Conservation (phyloP, 352 stramenopile species). For the Peronospora belbahrii region DNA sequence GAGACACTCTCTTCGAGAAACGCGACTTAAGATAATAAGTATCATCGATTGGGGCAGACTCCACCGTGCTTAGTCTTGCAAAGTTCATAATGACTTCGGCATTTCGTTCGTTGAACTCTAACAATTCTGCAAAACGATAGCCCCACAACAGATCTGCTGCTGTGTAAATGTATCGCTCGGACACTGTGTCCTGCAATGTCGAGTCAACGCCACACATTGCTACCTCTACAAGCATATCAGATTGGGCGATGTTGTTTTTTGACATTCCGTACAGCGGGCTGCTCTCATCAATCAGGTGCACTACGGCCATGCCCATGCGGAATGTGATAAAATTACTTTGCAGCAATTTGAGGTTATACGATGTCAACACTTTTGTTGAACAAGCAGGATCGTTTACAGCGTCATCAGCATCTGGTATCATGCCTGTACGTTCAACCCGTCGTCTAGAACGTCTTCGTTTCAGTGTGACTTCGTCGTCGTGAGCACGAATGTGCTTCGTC, state of each 20-base stretch:
- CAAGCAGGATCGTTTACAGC: conserved; percentile 15
- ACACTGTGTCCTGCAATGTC: conserved; percentile 77
- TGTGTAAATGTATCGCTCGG: conserved; percentile 73
- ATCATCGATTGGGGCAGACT: conserved; percentile 45
- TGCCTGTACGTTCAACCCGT: not conserved
- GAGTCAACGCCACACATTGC: conserved; percentile 75
- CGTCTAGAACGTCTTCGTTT: conserved; percentile 12
- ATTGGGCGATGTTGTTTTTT: conserved; percentile 41
- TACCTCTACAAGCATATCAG: conserved; percentile 73
- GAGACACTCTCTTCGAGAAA: conserved; percentile 1
- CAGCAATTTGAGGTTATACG: conserved; percentile 70
- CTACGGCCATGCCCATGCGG: conserved; percentile 69
- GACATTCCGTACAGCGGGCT: conserved; percentile 61
- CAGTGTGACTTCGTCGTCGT: conserved; percentile 17
- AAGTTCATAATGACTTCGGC: conserved; percentile 76
- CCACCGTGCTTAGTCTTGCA: conserved; percentile 57
- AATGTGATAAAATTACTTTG: conserved; percentile 86
- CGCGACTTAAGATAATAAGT: conserved; percentile 32
- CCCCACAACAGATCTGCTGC: conserved; percentile 55
- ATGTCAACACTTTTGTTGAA: conserved; percentile 46
- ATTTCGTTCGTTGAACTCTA: conserved; percentile 63
- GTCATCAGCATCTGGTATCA: conserved; percentile 7
- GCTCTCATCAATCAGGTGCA: conserved; percentile 69
- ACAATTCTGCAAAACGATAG: conserved; percentile 61
- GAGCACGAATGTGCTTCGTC: conserved; percentile 26